These are phyloP conservation scores for Chytriomyces hyalinus DNA, from an alignment of 192 early-diverging fungal species.

Conservation along the genomic window DNA sequence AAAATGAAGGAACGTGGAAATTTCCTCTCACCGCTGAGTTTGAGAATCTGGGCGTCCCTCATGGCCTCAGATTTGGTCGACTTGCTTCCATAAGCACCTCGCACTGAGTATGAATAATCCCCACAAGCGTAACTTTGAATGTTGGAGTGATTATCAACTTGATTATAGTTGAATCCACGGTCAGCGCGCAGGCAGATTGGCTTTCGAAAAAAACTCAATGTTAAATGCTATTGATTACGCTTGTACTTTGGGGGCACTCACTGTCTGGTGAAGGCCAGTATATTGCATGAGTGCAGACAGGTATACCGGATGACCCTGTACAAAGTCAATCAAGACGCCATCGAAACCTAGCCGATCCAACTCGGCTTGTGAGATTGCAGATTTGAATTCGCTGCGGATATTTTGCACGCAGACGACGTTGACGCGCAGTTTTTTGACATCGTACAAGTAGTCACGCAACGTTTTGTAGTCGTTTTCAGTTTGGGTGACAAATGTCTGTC, in stretches of 20 bases:
- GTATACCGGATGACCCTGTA: conserved; percentile 74
- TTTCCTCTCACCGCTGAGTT: conserved; percentile 13
- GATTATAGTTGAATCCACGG: conserved; percentile 12
- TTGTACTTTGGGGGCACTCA: background rate
- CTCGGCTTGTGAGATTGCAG: conserved; percentile 21
- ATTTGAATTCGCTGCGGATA: conserved; percentile 12
- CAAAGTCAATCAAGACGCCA: conserved; percentile 72
- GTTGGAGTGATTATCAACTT: conserved; percentile 17
- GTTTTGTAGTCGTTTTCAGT: conserved; percentile 75
- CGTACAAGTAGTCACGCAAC: conserved; percentile 69
- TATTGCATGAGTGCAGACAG: conserved; percentile 68
- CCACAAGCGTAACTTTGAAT: conserved; percentile 36
- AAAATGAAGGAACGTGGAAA: background rate
- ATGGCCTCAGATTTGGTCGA: conserved; percentile 28
- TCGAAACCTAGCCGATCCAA: conserved; percentile 72
- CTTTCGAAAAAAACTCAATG: background rate
- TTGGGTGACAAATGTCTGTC: conserved; percentile 79
- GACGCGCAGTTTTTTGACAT: conserved; percentile 60
- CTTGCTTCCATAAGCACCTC: conserved; percentile 40
- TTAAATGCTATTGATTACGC: background rate
- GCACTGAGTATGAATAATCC: conserved; percentile 29
- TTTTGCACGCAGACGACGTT: conserved; percentile 34
- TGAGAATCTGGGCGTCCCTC: conserved; percentile 17
- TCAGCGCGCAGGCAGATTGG: background rate
- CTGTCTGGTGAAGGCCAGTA: conserved; percentile 19